Percentiles rank a stretch among this genome's conserved stretches.
These are phyloP conservation scores for Punica granatum DNA, from an alignment of 345 rosid genomes.

Conservation along the genomic window DNA sequence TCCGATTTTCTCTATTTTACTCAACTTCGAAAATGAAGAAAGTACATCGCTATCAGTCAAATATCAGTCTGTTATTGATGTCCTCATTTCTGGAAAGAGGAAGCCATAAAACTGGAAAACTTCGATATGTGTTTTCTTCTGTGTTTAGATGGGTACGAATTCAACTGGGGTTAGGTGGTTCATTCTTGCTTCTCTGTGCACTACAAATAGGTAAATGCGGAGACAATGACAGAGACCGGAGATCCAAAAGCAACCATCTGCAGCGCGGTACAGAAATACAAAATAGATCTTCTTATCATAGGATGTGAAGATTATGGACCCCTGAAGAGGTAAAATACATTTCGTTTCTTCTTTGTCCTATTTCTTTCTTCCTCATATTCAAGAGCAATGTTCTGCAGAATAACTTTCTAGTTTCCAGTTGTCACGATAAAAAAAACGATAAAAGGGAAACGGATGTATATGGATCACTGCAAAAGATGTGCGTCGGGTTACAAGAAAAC, in stretches of 20 bases:
- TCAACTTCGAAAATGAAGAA: background rate
- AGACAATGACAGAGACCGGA: constrained; percentile 28
- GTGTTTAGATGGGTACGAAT: no score
- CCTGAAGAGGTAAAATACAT: constrained; percentile 21
- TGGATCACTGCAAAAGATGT: no score
- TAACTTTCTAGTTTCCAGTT: background rate
- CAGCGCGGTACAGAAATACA: constrained; percentile 22
- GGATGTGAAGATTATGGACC: constrained; percentile 16
- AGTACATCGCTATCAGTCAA: no score
- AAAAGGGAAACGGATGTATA: no score
- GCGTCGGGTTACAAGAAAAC: no score
- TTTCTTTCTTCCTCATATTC: background rate
- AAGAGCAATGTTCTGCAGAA: background rate
- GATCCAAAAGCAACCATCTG: constrained; percentile 26
- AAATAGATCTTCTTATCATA: constrained; percentile 23
- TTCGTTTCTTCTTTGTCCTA: background rate
- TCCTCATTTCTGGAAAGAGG: no score
- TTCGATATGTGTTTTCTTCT: no score
- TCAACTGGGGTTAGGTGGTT: background rate
- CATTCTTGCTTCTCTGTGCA: background rate
- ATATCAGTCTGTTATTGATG: no score
- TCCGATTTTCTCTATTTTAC: background rate
- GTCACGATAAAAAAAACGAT: no score
- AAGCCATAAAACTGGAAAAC: no score
- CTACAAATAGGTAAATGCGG: constrained; percentile 32